These are phyloP conservation scores for Stephania japonica DNA, from an alignment of 164 flowering plant species.

Conservation along the genomic window DNA sequence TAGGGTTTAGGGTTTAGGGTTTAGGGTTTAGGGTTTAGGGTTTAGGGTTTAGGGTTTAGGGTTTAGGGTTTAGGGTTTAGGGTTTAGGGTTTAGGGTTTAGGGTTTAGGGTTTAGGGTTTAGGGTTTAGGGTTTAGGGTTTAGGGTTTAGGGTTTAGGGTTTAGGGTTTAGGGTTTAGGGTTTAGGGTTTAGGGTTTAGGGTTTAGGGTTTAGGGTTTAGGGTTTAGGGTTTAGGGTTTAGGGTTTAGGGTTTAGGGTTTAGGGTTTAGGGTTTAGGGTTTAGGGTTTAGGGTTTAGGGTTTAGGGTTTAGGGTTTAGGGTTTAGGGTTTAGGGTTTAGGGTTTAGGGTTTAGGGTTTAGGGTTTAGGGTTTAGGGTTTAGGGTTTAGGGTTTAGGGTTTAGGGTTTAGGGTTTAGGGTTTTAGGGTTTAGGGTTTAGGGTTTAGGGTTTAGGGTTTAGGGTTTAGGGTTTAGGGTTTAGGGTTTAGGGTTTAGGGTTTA, in stretches of 20 bases:
- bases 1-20: conserved; percentile 23
- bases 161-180: conserved; percentile 1
- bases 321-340: conserved; percentile 1
- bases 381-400: neutral
- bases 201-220: neutral
- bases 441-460: neutral
- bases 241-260: neutral
- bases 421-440: conserved; percentile 1
- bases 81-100: neutral
- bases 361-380: neutral
- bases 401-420: conserved; percentile 1
- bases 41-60: conserved; percentile 23
- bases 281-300: conserved; percentile 1
- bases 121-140: neutral
- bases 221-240: neutral
- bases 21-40: conserved; percentile 24
- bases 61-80: conserved; percentile 20
- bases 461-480: neutral
- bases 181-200: neutral
- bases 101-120: neutral
- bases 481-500: neutral
- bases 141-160: conserved; percentile 1
- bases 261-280: conserved; percentile 1
- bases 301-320: neutral
- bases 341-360: conserved; percentile 1